Conservation (phyloP, 1,284 basidiomycete genomes). For the Boletus mariae region DNA sequence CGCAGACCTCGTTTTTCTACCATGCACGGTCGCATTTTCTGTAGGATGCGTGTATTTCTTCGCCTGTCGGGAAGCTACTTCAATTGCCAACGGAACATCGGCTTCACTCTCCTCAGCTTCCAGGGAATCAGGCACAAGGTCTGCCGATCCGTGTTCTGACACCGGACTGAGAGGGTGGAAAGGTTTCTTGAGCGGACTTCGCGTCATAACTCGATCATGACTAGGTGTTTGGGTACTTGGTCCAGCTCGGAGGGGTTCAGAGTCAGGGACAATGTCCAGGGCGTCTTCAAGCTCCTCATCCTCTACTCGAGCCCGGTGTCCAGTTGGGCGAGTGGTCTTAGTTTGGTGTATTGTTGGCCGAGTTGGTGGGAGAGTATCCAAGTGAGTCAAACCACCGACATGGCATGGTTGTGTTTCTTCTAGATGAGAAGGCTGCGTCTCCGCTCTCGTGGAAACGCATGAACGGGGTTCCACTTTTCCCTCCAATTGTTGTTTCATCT, state of each 20-base stretch:
- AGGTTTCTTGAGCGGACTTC: slow-evolving; percentile 16
- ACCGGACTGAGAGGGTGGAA: slow-evolving; percentile 26
- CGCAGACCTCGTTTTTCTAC: slow-evolving; percentile 5
- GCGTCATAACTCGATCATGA: slow-evolving; percentile 2
- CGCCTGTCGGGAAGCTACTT: slow-evolving; percentile 10
- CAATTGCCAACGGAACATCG: slow-evolving; percentile 40
- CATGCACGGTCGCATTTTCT: slow-evolving; percentile 3
- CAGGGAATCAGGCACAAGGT: slow-evolving; percentile 31
- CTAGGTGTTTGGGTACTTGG: slow-evolving; percentile 4
- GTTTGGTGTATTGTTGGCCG: slow-evolving; percentile 3
- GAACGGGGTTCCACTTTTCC: slow-evolving; percentile 22
- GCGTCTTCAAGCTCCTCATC: slow-evolving; percentile 19
- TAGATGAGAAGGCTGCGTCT: slow-evolving; percentile 23
- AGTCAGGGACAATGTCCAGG: slow-evolving; percentile 54
- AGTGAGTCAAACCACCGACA: background rate
- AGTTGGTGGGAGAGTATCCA: background rate
- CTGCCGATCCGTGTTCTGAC: slow-evolving; percentile 24
- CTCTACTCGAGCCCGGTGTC: background rate
- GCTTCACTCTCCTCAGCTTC: slow-evolving; percentile 32
- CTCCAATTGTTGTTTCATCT: slow-evolving; percentile 21
- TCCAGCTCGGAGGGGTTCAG: slow-evolving; percentile 41
- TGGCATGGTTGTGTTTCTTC: slow-evolving; percentile 19
- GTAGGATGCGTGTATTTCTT: slow-evolving; percentile 12
- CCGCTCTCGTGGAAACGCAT: slow-evolving; percentile 7
- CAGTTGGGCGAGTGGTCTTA: background rate